Evolutionary conservation across 148 eudicot genomes (phyloP), one percentile per base, ranked within the genome.

Genomic region (Limonium bicolor): DNA sequence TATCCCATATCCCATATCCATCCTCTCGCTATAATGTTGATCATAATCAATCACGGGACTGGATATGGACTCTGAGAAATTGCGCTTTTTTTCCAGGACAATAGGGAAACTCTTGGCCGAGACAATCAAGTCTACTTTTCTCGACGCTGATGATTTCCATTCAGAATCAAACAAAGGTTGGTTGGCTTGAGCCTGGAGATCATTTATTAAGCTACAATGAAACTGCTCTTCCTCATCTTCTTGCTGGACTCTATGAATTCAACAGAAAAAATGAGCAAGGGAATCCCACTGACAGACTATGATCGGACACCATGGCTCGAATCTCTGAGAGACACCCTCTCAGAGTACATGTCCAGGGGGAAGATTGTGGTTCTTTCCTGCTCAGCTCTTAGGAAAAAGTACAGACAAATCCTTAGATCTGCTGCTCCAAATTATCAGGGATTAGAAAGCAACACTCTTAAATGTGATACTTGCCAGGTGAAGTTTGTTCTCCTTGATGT

Each of bases 141-240:
- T 84, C 46, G 99, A 90, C 58, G 99, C 93, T 17, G 99, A 90
- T 69, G 95, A 90, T 69, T 85, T 75, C 35, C 99, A 90, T 52
- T 69, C 95, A 9, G 66, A 67, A 46, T 59, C 88, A 24, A 90
- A 84, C 72, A 90, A 71, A 85, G 99, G 99, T 90, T 60, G 27
- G 13, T 14, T 42, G 9, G n/a, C n/a, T n/a, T n/a, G n/a, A n/a
- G n/a, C n/a, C n/a, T n/a, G n/a, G n/a, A n/a, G n/a, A n/a, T n/a
- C n/a, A n/a, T n/a, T n/a, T n/a, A 7, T 6, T 22, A 34, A 43
- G 27, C 24, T 14, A 11, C 17, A 22, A 31, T 30, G 24, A 15
- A 5, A 15, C 7, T 15, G 20, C 10, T 15, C 6, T 7, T 14
- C 42, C 20, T 0, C 3, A 15, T 8, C n/a, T 18, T 14, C 20